A percentile compares a stretch with the other conserved stretches of the same genome.
Evolutionary conservation across 805 yeast genomes (phyloP).

Genomic region (Ogataea kodamae): DNA sequence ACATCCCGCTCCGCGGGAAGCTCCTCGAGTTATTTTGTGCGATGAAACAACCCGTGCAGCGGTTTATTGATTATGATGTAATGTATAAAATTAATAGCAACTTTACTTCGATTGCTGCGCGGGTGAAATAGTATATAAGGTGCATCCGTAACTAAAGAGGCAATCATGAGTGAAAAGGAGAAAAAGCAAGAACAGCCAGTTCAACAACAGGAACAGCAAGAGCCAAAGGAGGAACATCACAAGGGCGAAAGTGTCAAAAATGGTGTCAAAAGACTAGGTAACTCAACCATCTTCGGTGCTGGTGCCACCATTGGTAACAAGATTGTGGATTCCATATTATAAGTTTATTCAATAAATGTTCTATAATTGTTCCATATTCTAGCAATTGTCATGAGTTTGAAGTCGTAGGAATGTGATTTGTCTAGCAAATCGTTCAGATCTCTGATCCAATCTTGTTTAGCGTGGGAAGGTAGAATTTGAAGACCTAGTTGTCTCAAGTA

Average conservation of each 20-base stretch:
- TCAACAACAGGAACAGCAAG: conserved; percentile 11
- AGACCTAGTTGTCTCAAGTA: conserved; percentile 51
- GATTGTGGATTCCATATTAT: conserved; percentile 66
- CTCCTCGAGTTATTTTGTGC: conserved; percentile 6
- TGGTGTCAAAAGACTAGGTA: conserved; percentile 78
- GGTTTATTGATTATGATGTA: conserved; percentile 7
- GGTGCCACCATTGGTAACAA: conserved; percentile 93
- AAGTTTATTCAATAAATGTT: conserved; percentile 14
- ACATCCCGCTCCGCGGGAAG: conserved; percentile 9
- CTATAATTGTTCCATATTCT: conserved; percentile 62
- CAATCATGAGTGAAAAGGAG: conserved; percentile 20
- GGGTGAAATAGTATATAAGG: no score
- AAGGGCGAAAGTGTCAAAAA: conserved; percentile 42
- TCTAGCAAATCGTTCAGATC: conserved; percentile 62
- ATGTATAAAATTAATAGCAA: conserved; percentile 6
- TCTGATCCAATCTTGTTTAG: conserved; percentile 52
- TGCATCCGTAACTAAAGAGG: no score
- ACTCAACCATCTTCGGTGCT: conserved; percentile 94
- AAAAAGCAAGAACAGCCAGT: conserved; percentile 18
- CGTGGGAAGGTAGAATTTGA: conserved; percentile 45
- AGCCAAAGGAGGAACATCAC: conserved; percentile 23
- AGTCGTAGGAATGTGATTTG: conserved; percentile 32
- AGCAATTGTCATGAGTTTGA: conserved; percentile 45
- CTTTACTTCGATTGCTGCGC: conserved; percentile 9
- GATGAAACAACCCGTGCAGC: conserved; percentile 5